Conservation (phyloP, 2,329 filamentous ascomycete species). For the Aureobasidium sp. region DNA sequence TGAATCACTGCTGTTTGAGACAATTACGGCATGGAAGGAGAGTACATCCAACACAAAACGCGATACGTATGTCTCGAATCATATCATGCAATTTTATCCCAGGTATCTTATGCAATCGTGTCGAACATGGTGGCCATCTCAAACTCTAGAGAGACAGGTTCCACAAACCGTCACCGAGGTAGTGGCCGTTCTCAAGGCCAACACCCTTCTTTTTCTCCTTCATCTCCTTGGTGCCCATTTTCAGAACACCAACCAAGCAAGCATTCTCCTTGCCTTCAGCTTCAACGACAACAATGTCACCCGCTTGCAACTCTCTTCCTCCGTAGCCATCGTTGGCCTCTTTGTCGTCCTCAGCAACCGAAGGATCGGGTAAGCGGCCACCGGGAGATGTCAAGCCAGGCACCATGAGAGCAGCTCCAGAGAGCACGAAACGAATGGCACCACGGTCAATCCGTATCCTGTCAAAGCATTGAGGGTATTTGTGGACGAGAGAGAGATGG, state of each 20-base stretch:
- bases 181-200: slow-evolving; percentile 90
- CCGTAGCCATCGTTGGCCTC: slow-evolving; percentile 40
- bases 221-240: slow-evolving; percentile 81
- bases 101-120: not conserved
- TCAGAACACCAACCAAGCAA: slow-evolving; percentile 78
- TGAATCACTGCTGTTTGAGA: not conserved
- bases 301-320: slow-evolving; percentile 65
- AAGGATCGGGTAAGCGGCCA: slow-evolving; percentile 62
- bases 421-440: slow-evolving; percentile 92
- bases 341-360: slow-evolving; percentile 30
- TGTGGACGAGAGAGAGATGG: slow-evolving; percentile 82
- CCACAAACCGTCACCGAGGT: slow-evolving; percentile 90
- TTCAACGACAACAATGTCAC: slow-evolving; percentile 78
- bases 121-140: not conserved
- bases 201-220: slow-evolving; percentile 92
- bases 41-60: not conserved
- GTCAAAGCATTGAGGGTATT: slow-evolving; percentile 77
- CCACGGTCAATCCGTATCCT: slow-evolving; percentile 87
- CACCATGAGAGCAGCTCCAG: slow-evolving; percentile 91
- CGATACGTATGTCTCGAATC: not conserved
- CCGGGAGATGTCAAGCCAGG: slow-evolving; percentile 82
- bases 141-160: slow-evolving; percentile 46
- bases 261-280: slow-evolving; percentile 92
- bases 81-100: slow-evolving; percentile 10
- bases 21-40: not conserved